Evolutionary conservation across 176 grass and related monocot genomes (phyloP).

Genomic region (Triticum urartu): DNA sequence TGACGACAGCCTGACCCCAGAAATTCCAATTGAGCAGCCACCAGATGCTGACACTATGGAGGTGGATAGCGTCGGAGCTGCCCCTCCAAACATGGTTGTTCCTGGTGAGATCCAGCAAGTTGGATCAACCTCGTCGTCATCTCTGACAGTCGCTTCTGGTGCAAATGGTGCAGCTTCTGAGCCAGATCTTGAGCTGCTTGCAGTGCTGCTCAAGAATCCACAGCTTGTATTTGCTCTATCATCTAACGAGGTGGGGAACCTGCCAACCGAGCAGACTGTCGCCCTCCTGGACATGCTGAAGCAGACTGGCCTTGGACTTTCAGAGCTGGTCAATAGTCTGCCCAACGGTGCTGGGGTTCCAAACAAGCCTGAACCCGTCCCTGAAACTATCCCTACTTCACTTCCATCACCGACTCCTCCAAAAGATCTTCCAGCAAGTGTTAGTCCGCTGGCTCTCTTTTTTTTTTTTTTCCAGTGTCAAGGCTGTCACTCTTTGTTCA

Average conservation of each 20-base stretch:
- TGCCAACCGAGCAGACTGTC: conserved; percentile 64
- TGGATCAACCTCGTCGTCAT: conserved; percentile 30
- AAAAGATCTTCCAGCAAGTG: conserved; percentile 57
- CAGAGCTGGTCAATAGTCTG: conserved; percentile 53
- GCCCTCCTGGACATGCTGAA: conserved; percentile 88
- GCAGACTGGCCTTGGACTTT: conserved; percentile 63
- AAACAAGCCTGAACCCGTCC: conserved; percentile 22
- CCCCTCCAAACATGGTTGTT: conserved; percentile 6
- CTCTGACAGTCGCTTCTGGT: conserved; percentile 32
- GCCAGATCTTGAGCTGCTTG: conserved; percentile 85
- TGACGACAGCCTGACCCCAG: conserved; percentile 83
- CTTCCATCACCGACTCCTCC: conserved; percentile 92
- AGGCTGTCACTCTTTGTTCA: conserved; percentile 26
- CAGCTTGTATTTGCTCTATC: conserved; percentile 94
- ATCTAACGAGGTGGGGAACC: conserved; percentile 43
- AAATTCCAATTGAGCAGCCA: conserved; percentile 80
- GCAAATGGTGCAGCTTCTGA: conserved; percentile 24
- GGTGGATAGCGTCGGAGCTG: neutral
- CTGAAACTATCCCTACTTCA: conserved; percentile 53
- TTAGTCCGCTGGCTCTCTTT: conserved; percentile 29
- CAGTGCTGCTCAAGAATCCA: conserved; percentile 88
- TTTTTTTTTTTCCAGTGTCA: conserved; percentile 14
- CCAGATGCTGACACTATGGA: conserved; percentile 62
- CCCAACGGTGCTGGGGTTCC: conserved; percentile 12
- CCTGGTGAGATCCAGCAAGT: conserved; percentile 24